phyloP scores from a whole-genome alignment of 1,139 yeast species.

The Suhomyces wounanorum region DNA sequence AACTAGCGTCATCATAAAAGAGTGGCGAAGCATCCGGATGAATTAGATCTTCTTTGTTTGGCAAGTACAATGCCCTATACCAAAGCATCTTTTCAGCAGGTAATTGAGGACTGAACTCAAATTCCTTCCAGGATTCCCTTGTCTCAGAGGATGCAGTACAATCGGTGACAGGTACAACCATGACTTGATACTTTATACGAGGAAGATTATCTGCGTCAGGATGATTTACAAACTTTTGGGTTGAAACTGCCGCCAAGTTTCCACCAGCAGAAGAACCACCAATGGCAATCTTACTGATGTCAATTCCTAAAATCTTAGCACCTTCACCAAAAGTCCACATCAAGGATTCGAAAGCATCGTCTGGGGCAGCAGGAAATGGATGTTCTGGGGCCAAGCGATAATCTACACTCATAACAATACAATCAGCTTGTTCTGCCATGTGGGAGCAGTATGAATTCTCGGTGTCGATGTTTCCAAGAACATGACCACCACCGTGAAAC shows the following conservation, averaged over 20 bases:
- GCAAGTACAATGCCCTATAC: slow-evolving; percentile 48
- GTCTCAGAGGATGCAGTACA: slow-evolving; percentile 45
- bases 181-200: slow-evolving; percentile 40
- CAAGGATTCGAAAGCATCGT: slow-evolving; percentile 44
- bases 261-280: slow-evolving; percentile 57
- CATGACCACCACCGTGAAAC: slow-evolving; percentile 57
- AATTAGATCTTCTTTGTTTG: slow-evolving; percentile 32
- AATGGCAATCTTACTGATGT: slow-evolving; percentile 37
- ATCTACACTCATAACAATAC: slow-evolving; percentile 41
- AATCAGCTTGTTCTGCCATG: slow-evolving; percentile 36
- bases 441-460: slow-evolving; percentile 51
- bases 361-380: slow-evolving; percentile 52
- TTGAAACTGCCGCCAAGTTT: slow-evolving; percentile 43
- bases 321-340: slow-evolving; percentile 23
- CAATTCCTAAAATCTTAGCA: slow-evolving; percentile 26
- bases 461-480: slow-evolving; percentile 45
- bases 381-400: slow-evolving; percentile 46
- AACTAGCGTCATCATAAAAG: slow-evolving; percentile 42
- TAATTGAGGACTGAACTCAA: slow-evolving; percentile 45
- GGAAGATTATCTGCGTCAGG: slow-evolving; percentile 30
- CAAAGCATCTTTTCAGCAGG: slow-evolving; percentile 53
- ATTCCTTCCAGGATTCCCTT: slow-evolving; percentile 42
- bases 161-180: slow-evolving; percentile 53
- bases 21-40: slow-evolving; percentile 48
- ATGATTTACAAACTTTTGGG: slow-evolving; percentile 40